Conservation (phyloP, 768 basidiomycete species). For the Pulveroboletus sp. region DNA sequence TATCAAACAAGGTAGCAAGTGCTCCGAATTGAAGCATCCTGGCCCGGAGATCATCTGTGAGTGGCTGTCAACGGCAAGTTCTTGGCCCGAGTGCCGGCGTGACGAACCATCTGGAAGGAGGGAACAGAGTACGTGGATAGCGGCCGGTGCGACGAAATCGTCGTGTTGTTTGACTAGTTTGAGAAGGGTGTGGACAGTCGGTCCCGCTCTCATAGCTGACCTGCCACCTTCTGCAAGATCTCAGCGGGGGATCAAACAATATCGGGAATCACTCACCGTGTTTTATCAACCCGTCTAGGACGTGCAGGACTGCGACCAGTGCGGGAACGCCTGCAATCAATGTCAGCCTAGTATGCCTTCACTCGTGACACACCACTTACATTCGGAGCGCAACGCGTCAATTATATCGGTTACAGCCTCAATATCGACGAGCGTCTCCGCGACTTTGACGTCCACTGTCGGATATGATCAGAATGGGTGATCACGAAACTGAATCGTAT, state of each 20-base stretch:
- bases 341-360: not conserved
- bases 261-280: constrained; percentile 5
- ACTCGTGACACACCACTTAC: constrained; percentile 4
- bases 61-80: not conserved
- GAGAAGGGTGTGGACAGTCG: constrained; percentile 14
- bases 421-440: constrained; percentile 14
- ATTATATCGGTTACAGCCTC: constrained; percentile 16
- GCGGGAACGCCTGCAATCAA: constrained; percentile 14
- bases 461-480: not conserved
- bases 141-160: constrained; percentile 29
- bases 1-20: constrained; percentile 16
- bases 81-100: not conserved
- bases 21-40: constrained; percentile 16
- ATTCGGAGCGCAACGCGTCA: constrained; percentile 13
- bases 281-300: constrained; percentile 16
- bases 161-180: constrained; percentile 21
- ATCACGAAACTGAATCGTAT: not conserved
- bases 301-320: constrained; percentile 20
- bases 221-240: constrained; percentile 3
- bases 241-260: not conserved
- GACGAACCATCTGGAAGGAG: constrained; percentile 22
- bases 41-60: constrained; percentile 17
- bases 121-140: constrained; percentile 22
- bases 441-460: constrained; percentile 15
- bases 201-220: constrained; percentile 2